A percentile compares a stretch with the other conserved stretches of the same genome.
Evolutionary conservation across 257 asterid genomes (phyloP).

Genomic region (Linderniella brevidens): DNA sequence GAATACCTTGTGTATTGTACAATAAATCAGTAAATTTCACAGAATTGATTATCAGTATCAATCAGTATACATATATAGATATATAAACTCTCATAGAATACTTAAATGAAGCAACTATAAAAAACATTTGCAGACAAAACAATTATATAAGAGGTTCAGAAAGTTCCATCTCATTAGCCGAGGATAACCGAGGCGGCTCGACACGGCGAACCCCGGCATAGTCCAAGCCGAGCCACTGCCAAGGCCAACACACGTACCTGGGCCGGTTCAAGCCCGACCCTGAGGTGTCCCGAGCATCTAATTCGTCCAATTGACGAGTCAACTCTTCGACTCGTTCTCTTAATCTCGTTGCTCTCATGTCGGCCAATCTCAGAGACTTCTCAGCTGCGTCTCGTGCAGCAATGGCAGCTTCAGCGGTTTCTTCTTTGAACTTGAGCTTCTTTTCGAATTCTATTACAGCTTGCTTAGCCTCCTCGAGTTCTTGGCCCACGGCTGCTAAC

Average conservation of each 20-base stretch:
- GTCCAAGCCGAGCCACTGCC: conserved; percentile 98
- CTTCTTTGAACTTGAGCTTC: conserved; percentile 84
- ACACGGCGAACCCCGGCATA: conserved; percentile 37
- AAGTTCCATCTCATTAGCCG: conserved; percentile 90
- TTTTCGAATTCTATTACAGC: conserved; percentile 58
- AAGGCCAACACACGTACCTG: conserved; percentile 88
- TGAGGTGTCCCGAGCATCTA: conserved; percentile 42
- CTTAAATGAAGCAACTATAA: conserved; percentile 1
- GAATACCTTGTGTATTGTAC: conserved; percentile 12
- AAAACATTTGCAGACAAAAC: conserved; percentile 3
- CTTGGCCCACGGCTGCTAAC: conserved; percentile 59
- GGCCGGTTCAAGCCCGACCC: conserved; percentile 40
- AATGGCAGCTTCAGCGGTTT: conserved; percentile 94
- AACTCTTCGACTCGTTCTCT: conserved; percentile 91
- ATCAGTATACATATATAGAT: no score
- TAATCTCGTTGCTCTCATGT: conserved; percentile 64
- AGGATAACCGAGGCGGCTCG: conserved; percentile 22
- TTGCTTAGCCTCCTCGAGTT: conserved; percentile 75
- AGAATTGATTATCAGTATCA: conserved; percentile 12
- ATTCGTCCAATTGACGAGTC: conserved; percentile 72
- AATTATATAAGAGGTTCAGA: conserved; percentile 81
- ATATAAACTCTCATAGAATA: no score
- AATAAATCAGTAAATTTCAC: conserved; percentile 5
- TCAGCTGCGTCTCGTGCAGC: conserved; percentile 97
- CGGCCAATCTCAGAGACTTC: conserved; percentile 78